phyloP scores from a whole-genome alignment of 2,329 filamentous ascomycete species.

The Colletotrichum gloeosporioides region DNA sequence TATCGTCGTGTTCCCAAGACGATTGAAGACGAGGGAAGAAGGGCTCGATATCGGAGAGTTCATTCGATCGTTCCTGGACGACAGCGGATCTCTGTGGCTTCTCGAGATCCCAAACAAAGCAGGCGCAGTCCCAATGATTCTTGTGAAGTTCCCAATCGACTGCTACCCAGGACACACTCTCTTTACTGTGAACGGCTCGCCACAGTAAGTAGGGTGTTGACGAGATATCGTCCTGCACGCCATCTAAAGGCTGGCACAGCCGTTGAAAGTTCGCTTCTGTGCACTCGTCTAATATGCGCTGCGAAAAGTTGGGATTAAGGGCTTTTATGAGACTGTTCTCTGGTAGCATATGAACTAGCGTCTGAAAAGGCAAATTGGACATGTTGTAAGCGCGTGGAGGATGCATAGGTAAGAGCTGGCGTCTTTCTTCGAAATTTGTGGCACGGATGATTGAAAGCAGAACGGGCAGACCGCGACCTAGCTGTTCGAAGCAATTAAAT shows the following conservation, averaged over 20 bases:
- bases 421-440: neutral
- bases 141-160: neutral
- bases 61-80: neutral
- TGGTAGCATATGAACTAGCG: neutral
- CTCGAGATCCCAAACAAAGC: neutral
- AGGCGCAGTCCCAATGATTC: neutral
- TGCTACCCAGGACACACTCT: neutral
- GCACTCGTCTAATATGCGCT: neutral
- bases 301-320: neutral
- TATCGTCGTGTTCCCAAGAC: neutral
- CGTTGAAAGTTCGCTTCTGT: neutral
- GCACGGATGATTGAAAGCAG: neutral
- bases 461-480: neutral
- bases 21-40: neutral
- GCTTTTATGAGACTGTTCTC: neutral
- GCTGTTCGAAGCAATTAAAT: neutral
- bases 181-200: neutral
- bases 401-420: neutral
- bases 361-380: neutral
- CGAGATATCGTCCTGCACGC: neutral
- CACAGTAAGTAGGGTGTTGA: neutral
- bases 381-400: neutral
- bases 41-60: neutral
- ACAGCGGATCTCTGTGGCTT: neutral
- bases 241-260: neutral